These are phyloP conservation scores for Colletotrichum noveboracense DNA, from an alignment of 2,329 filamentous ascomycete genomes.

Conservation along the genomic window DNA sequence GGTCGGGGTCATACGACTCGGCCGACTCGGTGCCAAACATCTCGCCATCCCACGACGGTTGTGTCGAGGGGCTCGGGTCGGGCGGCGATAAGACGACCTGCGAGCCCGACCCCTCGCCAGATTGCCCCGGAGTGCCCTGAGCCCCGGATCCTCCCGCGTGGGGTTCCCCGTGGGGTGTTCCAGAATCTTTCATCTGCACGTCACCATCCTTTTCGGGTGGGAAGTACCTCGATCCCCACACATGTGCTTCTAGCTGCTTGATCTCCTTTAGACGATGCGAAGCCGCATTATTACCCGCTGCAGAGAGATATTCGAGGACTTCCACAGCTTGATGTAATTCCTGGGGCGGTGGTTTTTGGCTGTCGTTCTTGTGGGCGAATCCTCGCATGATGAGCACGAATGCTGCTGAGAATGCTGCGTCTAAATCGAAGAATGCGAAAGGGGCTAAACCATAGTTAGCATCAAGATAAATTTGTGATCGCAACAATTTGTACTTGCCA, in stretches of 20 bases:
- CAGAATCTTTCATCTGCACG: constrained; percentile 22
- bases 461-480: neutral
- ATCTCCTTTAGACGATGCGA: constrained; percentile 27
- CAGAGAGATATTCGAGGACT: constrained; percentile 27
- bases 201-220: constrained; percentile 16
- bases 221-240: constrained; percentile 27
- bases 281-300: constrained; percentile 29
- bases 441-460: constrained; percentile 7
- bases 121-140: neutral
- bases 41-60: constrained; percentile 18
- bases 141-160: neutral
- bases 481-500: constrained; percentile 2
- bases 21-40: constrained; percentile 8
- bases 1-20: constrained; percentile 8
- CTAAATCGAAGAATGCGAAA: constrained; percentile 32
- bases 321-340: constrained; percentile 27
- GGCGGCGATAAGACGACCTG: constrained; percentile 4
- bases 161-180: constrained; percentile 11
- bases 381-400: constrained; percentile 32
- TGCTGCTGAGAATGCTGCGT: constrained; percentile 32
- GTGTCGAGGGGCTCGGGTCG: constrained; percentile 3
- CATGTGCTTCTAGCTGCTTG: constrained; percentile 29
- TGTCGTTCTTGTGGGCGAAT: constrained; percentile 26
- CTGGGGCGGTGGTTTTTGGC: constrained; percentile 27
- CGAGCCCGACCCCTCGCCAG: neutral